Evolutionary conservation across 140 eudicot genomes (phyloP).

Genomic region (Ambrosia hybrid): DNA sequence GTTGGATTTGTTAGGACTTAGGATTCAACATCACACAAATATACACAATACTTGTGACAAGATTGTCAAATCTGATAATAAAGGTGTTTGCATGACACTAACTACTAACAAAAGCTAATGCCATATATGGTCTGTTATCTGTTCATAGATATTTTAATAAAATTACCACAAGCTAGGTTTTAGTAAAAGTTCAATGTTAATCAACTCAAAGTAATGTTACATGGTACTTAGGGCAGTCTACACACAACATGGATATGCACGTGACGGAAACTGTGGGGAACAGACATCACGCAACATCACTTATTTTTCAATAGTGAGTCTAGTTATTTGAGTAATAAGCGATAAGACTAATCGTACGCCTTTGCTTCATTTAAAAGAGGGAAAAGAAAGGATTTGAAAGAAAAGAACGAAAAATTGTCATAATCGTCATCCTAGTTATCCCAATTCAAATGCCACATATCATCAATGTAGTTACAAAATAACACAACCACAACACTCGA

Average conservation of each 20-base stretch:
- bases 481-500: neutral
- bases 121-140: neutral
- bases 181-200: neutral
- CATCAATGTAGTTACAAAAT: neutral
- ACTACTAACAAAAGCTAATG: neutral
- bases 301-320: too few species aligned
- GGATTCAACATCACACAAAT: neutral
- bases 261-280: too few species aligned
- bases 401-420: too few species aligned
- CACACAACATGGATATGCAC: too few species aligned
- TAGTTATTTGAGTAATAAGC: too few species aligned
- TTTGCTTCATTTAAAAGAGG: too few species aligned
- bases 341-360: too few species aligned
- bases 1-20: neutral
- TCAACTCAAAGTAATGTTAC: neutral
- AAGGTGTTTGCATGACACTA: neutral
- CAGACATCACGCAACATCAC: too few species aligned
- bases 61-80: neutral
- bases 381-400: too few species aligned
- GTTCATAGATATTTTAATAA: neutral
- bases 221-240: too few species aligned
- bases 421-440: too few species aligned
- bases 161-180: neutral
- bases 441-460: too few species aligned
- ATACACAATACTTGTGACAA: neutral